These are phyloP conservation scores for Jackrogersella minutella DNA, from an alignment of 495 filamentous ascomycete species.

Conservation along the genomic window DNA sequence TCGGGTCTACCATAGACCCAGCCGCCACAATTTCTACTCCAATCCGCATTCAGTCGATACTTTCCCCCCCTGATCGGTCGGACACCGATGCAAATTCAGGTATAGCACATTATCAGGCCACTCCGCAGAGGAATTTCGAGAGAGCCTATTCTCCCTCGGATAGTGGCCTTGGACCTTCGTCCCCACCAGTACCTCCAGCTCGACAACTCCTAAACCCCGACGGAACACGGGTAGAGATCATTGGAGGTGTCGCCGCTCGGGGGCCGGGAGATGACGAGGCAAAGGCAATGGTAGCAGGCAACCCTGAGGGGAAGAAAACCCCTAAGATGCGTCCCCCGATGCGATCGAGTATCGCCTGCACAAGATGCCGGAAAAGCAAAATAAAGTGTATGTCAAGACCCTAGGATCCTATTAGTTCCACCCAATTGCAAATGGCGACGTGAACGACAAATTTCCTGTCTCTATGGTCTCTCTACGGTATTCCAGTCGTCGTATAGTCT, in stretches of 20 bases:
- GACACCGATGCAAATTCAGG: slow-evolving; percentile 49
- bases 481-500: neutral
- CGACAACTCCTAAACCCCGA: slow-evolving; percentile 28
- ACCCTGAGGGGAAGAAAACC: slow-evolving; percentile 55
- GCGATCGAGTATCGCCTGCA: slow-evolving; percentile 83
- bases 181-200: slow-evolving; percentile 24
- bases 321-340: slow-evolving; percentile 63
- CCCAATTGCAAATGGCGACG: neutral
- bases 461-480: neutral
- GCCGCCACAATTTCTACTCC: slow-evolving; percentile 59
- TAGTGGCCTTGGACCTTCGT: slow-evolving; percentile 24
- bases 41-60: slow-evolving; percentile 59
- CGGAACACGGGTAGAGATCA: slow-evolving; percentile 14
- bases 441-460: neutral
- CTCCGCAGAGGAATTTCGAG: slow-evolving; percentile 49
- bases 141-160: slow-evolving; percentile 47
- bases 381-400: slow-evolving; percentile 65
- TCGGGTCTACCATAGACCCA: slow-evolving; percentile 47
- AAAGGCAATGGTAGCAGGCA: slow-evolving; percentile 38
- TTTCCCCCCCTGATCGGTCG: slow-evolving; percentile 55
- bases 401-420: neutral
- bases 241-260: slow-evolving; percentile 30
- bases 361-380: slow-evolving; percentile 80
- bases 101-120: slow-evolving; percentile 37
- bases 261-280: slow-evolving; percentile 38